Evolutionary conservation across 192 early-diverging fungal genomes (phyloP), one percentile per base, ranked within the genome.

Genomic region (Coemansia reversa): DNA sequence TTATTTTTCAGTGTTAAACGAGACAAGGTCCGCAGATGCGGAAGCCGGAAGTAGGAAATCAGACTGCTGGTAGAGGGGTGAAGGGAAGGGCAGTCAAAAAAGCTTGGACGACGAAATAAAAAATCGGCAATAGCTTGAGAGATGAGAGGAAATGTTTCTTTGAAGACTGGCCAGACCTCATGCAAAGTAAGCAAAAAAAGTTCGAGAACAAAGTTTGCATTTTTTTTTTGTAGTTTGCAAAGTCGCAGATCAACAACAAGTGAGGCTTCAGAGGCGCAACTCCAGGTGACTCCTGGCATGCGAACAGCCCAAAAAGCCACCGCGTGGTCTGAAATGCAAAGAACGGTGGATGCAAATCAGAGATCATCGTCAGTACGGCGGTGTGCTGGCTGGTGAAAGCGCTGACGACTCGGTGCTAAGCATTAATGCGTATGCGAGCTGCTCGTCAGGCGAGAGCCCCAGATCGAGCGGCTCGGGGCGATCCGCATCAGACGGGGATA

Each of bases 381-480:
- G 39, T 11, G 39, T 16, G 39, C 39, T 45, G 9, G 39, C 12
- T 4, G 39, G 39, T 16, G 39, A 12, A 45, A 16, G 39, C 14
- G 39, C 2, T 1, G 12, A 45, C 9, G 2, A 9, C 12, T 45
- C 39, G 39, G 39, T 12, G 39, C 39, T 45, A 45, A 45, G 39
- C 39, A 45, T 45, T 45, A 74, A 45, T 5, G 72, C 72, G 24
- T 72, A 72, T 22, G 62, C 58, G 14, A 72, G 6, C 64, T 72
- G 70, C 60, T 74, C 72, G 28, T 68, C 62, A 28, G 60, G 39
- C 23, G 23, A 52, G 30, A 74, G 66, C 1, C 72, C 72, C 35
- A 74, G 47, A 30, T 59, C 48, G 23, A 16, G 39, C 39, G 39
- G 39, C 39, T 45, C 39, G 16, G 12, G 12, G 14, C 39, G 3